phyloP scores from a whole-genome alignment of 2,329 filamentous ascomycete species.

The Nannizziopsis barbatae region DNA sequence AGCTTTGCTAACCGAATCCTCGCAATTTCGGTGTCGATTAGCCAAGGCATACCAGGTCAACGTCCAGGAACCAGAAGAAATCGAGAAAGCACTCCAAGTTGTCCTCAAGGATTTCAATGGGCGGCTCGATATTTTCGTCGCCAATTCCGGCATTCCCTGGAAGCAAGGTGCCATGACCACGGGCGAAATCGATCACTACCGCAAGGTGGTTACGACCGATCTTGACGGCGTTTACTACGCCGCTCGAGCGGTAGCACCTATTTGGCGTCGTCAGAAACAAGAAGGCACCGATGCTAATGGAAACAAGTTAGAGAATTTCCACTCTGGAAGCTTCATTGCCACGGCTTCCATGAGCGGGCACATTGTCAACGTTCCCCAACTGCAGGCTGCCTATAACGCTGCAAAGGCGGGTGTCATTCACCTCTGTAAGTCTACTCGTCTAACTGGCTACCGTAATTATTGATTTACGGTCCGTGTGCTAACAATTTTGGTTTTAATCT shows the following conservation, averaged over 20 bases:
- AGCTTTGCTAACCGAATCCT: constrained; percentile 22
- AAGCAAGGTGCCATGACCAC: constrained; percentile 57
- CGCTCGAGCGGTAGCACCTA: constrained; percentile 55
- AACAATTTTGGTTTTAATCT: constrained; percentile 39
- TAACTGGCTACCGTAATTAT: background rate
- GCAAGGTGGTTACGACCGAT: constrained; percentile 58
- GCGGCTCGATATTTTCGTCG: constrained; percentile 65
- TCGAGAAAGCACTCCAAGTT: constrained; percentile 33
- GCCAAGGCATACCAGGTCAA: constrained; percentile 42
- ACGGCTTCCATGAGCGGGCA: constrained; percentile 70
- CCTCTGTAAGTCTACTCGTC: constrained; percentile 28
- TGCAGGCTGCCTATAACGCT: constrained; percentile 63
- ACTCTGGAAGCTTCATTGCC: constrained; percentile 60
- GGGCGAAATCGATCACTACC: constrained; percentile 52
- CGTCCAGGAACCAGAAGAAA: constrained; percentile 33
- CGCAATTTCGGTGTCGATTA: constrained; percentile 15
- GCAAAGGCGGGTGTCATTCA: constrained; percentile 54
- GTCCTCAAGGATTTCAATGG: constrained; percentile 55
- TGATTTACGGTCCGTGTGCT: background rate
- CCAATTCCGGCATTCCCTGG: constrained; percentile 68
- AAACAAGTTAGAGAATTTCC: constrained; percentile 49
- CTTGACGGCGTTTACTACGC: constrained; percentile 70
- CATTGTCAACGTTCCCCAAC: constrained; percentile 65
- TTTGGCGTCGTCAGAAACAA: constrained; percentile 59
- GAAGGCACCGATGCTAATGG: constrained; percentile 55